A percentile compares a stretch with the other conserved stretches of the same genome.
Evolutionary conservation across 108 stramenopile species (phyloP).

Genomic region (Skeletonema menzelii): DNA sequence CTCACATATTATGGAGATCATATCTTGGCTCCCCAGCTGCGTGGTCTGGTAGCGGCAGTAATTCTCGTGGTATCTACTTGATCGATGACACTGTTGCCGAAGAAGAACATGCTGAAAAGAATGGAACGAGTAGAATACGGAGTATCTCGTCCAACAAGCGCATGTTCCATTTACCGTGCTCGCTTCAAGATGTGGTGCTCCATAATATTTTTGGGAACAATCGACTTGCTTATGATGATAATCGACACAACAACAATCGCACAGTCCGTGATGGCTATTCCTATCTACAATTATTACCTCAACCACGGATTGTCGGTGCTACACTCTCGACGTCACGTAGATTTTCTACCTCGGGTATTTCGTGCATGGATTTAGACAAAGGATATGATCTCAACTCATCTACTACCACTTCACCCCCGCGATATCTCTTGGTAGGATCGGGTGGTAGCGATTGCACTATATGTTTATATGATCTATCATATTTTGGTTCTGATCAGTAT

Average conservation of each 20-base stretch:
- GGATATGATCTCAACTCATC: constrained; percentile 1
- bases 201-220: neutral
- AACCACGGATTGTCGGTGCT: constrained; percentile 30
- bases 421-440: constrained; percentile 74
- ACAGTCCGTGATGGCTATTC: neutral
- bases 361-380: constrained; percentile 41
- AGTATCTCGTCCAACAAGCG: constrained; percentile 18
- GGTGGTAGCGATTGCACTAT: constrained; percentile 59
- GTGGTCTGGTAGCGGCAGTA: constrained; percentile 35
- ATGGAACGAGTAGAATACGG: constrained; percentile 12
- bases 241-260: neutral
- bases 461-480: constrained; percentile 66
- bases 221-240: neutral
- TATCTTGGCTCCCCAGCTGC: constrained; percentile 21
- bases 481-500: constrained; percentile 53
- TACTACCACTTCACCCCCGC: constrained; percentile 10
- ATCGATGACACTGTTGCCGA: neutral
- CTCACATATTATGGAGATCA: constrained; percentile 39
- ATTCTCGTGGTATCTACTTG: constrained; percentile 20
- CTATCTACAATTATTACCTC: constrained; percentile 17
- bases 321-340: neutral
- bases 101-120: neutral
- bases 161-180: constrained; percentile 30
- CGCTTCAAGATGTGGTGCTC: constrained; percentile 20
- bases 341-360: constrained; percentile 13